Evolutionary conservation across 345 rosid species (phyloP).

Genomic region (Hibiscus syriacus): DNA sequence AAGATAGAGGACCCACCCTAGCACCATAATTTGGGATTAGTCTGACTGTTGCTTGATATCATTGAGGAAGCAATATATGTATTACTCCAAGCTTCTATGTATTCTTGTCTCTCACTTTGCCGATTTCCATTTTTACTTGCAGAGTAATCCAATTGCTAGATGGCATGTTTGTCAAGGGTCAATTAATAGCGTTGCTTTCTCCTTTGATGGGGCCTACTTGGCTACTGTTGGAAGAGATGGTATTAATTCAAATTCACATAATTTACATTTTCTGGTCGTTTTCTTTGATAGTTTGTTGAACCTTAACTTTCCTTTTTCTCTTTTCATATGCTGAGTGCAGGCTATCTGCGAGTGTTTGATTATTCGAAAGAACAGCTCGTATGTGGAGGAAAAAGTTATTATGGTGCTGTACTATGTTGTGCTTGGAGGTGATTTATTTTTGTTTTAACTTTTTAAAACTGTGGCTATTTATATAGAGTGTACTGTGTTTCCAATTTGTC

Average conservation of each 20-base stretch:
- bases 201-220: conserved; percentile 70
- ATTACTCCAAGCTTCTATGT: conserved; percentile 1
- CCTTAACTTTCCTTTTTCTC: conserved; percentile 5
- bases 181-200: conserved; percentile 82
- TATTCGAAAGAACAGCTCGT: conserved; percentile 54
- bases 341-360: conserved; percentile 90
- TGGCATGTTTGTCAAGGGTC: conserved; percentile 98
- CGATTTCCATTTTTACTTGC: conserved; percentile 32
- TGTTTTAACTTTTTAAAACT: background rate
- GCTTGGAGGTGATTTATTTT: conserved; percentile 56
- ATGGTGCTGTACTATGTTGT: conserved; percentile 72
- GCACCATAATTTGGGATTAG: background rate
- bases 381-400: conserved; percentile 71
- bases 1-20: background rate
- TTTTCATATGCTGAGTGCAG: conserved; percentile 30
- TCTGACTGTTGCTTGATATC: background rate
- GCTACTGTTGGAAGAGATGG: conserved; percentile 99
- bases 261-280: background rate
- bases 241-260: conserved; percentile 14
- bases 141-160: conserved; percentile 96
- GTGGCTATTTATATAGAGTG: conserved; percentile 2
- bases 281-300: conserved; percentile 9
- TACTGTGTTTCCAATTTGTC: background rate
- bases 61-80: conserved; percentile 2
- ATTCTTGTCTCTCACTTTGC: conserved; percentile 8